These are phyloP conservation scores for Cystobasidium ongulense DNA, from an alignment of 768 basidiomycete species.

Conservation along the genomic window DNA sequence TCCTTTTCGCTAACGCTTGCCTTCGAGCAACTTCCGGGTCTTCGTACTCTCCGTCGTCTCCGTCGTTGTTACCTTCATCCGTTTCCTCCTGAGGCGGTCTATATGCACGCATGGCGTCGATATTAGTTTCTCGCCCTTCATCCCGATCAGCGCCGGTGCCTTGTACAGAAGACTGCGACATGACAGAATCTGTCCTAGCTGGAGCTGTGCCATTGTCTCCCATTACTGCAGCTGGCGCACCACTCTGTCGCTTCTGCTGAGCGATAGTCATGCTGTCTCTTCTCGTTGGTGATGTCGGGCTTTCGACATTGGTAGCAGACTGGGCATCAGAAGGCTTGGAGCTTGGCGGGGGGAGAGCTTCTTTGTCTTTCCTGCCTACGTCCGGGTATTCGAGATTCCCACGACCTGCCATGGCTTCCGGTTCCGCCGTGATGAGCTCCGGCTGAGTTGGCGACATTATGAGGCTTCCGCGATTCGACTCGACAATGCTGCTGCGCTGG, in stretches of 20 bases:
- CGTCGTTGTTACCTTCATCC: not conserved
- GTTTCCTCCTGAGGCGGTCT: not conserved
- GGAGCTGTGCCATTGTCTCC: not conserved
- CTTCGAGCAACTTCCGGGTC: slow-evolving; percentile 29
- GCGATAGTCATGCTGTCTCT: not conserved
- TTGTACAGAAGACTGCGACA: not conserved
- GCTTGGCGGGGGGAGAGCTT: not conserved
- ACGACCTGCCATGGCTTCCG: not conserved
- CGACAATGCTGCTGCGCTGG: not conserved
- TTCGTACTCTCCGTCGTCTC: slow-evolving; percentile 21
- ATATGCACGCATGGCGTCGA: not conserved
- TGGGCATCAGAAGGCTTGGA: not conserved
- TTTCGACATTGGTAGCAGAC: not conserved
- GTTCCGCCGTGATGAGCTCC: not conserved
- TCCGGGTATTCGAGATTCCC: slow-evolving; percentile 10
- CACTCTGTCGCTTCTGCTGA: not conserved
- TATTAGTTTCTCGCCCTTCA: slow-evolving; percentile 9
- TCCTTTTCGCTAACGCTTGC: slow-evolving; percentile 28
- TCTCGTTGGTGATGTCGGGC: not conserved
- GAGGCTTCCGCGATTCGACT: not conserved
- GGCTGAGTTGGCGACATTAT: not conserved
- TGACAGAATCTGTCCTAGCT: not conserved
- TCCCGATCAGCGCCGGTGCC: not conserved
- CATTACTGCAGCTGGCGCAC: not conserved
- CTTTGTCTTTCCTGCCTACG: not conserved